Base-by-base conservation (phyloP, 495 filamentous ascomycete species). In the Sordaria brevicollis region DNA sequence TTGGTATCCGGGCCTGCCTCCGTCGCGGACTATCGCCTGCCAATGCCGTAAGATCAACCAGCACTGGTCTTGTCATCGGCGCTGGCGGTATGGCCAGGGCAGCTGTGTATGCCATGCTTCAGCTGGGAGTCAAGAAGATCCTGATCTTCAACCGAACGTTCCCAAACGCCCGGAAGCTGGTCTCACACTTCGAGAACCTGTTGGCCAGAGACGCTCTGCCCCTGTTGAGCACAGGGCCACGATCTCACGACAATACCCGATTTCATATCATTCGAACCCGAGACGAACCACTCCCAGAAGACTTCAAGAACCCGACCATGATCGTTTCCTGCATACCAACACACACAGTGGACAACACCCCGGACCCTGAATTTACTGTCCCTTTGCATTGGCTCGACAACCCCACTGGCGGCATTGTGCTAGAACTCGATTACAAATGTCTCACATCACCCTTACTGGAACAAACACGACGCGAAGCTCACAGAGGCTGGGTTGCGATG, bases 41-140 rank as follows among this genome's bases (percentile, higher is more conserved):
- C 19, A 92, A 93, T 73, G 89, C 89, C 4, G 89, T 92, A 29
- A 86, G 87, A 71, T 82, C 83, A 0, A 86, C 81, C 65, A 90
- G 87, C 6, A 87, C 85, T 0, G 90, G 86, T 0, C 75, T 93
- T 11, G 85, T 93, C 11, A 86, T 92, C 71, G 91, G 91, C 29
- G 90, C 91, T 3, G 91, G 91, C 38, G 90, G 91, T 1, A 92
- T 92, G 89, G 90, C 89, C 11, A 83, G 91, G 57, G 89, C 91
- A 1, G 89, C 91, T 17, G 84, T 92, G 19, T 93, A 92, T 70
- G 88, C 91, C 10, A 87, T 93, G 86, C 84, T 92, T 25, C 88
- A 89, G 69, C 81, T 93, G 13, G 91, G 91, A 19, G 90, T 91
- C 71, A 87, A 87, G 41, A 89, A 90, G 74, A 89, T 93, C 69